Percentiles rank a stretch among this genome's conserved stretches.
These are phyloP conservation scores for Sugiyamaella qingdaonensis DNA, from an alignment of 805 yeast genomes.

Conservation along the genomic window DNA sequence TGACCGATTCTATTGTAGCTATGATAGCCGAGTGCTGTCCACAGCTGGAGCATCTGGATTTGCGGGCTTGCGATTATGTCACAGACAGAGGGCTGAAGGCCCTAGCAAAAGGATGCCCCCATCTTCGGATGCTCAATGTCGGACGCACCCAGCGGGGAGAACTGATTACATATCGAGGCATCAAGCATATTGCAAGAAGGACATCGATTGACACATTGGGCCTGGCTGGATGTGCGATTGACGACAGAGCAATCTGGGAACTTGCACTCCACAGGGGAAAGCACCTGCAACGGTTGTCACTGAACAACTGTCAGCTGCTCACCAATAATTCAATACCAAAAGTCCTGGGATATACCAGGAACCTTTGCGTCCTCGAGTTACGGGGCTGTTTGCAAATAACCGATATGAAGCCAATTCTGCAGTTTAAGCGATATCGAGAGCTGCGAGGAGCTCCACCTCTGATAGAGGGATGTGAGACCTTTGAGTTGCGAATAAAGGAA, in stretches of 20 bases:
- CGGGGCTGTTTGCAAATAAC: slow-evolving; percentile 56
- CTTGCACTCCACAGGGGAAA: slow-evolving; percentile 53
- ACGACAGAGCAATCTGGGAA: slow-evolving; percentile 79
- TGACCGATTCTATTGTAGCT: slow-evolving; percentile 57
- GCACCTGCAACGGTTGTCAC: slow-evolving; percentile 58
- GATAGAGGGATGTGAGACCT: slow-evolving; percentile 73
- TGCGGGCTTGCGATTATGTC: slow-evolving; percentile 78
- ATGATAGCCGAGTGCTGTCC: slow-evolving; percentile 53
- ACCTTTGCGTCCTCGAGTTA: slow-evolving; percentile 71
- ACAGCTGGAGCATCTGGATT: slow-evolving; percentile 59
- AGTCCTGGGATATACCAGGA: slow-evolving; percentile 49
- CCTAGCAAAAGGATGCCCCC: slow-evolving; percentile 57
- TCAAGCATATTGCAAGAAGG: slow-evolving; percentile 52
- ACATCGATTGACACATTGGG: slow-evolving; percentile 70
- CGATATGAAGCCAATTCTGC: slow-evolving; percentile 60
- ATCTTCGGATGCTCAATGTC: slow-evolving; percentile 59
- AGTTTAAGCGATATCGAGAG: slow-evolving; percentile 48
- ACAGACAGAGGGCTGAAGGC: slow-evolving; percentile 71
- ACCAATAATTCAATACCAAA: slow-evolving; percentile 58
- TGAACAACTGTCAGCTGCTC: slow-evolving; percentile 64
- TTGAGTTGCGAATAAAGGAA: slow-evolving; percentile 54
- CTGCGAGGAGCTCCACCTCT: slow-evolving; percentile 45
- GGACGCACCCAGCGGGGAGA: slow-evolving; percentile 74
- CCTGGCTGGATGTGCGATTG: slow-evolving; percentile 79
- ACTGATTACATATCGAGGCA: slow-evolving; percentile 64